These are phyloP conservation scores for Solanum appendiculatum DNA, from an alignment of 257 asterid genomes.

Conservation along the genomic window DNA sequence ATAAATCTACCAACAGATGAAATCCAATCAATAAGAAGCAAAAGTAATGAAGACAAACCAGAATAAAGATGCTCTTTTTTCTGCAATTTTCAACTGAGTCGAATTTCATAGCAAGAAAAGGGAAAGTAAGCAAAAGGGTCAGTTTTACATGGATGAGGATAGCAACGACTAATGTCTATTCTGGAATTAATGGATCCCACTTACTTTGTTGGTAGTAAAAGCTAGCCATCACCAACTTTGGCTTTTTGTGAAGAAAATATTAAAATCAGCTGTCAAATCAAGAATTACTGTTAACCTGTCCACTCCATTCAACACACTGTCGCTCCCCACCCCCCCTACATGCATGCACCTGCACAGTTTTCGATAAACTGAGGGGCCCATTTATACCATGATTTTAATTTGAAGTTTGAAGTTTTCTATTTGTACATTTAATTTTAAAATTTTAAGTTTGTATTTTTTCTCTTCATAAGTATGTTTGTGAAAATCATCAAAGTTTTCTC, in stretches of 20 bases:
- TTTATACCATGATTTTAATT: no score
- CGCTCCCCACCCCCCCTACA: background rate
- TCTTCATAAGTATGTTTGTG: no score
- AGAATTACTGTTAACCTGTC: background rate
- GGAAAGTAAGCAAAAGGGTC: background rate
- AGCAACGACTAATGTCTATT: background rate
- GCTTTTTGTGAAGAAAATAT: background rate
- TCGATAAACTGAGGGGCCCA: background rate
- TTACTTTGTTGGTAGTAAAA: background rate
- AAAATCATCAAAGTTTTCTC: no score
- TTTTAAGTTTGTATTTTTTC: no score
- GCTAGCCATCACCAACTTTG: background rate
- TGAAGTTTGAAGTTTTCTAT: no score
- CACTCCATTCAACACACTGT: background rate
- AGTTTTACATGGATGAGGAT: background rate
- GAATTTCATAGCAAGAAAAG: background rate
- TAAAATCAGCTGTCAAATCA: background rate
- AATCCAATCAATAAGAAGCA: background rate
- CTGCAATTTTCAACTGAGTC: background rate
- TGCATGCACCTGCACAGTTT: background rate
- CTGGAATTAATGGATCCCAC: background rate
- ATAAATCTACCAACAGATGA: background rate
- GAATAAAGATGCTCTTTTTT: background rate
- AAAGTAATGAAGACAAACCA: background rate
- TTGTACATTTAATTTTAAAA: no score